Evolutionary conservation across 208 protist species (phyloP).

Genomic region (Leishmania lainsoni): DNA sequence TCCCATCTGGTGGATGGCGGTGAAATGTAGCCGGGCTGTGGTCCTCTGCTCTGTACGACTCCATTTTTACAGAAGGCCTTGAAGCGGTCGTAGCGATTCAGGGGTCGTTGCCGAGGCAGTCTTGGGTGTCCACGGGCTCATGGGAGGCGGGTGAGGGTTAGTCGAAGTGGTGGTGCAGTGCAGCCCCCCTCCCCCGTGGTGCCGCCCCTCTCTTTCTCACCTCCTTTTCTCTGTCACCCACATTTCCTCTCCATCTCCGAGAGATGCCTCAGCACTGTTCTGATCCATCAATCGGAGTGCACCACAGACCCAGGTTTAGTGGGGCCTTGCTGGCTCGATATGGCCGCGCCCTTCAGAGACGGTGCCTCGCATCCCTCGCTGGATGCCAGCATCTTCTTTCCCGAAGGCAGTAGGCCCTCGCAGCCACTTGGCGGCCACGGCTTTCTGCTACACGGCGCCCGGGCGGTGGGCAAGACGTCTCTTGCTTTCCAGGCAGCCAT

Average conservation of each 20-base stretch:
- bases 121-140: background rate
- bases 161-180: background rate
- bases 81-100: background rate
- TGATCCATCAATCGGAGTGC: background rate
- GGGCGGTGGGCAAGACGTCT: conserved; percentile 58
- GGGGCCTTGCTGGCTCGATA: background rate
- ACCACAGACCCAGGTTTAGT: background rate
- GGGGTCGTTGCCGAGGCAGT: background rate
- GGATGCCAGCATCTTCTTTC: conserved; percentile 31
- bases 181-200: background rate
- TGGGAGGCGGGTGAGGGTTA: background rate
- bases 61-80: background rate
- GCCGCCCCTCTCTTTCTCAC: background rate
- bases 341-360: background rate
- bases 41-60: background rate
- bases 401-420: conserved; percentile 12
- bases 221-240: background rate
- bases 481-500: conserved; percentile 74
- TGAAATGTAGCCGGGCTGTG: background rate
- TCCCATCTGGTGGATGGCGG: background rate
- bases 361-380: background rate
- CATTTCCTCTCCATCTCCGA: background rate
- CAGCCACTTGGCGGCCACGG: conserved; percentile 43
- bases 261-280: background rate
- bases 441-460: conserved; percentile 53